phyloP scores from a whole-genome alignment of 768 basidiomycete species.

The Suillus subluteus region DNA sequence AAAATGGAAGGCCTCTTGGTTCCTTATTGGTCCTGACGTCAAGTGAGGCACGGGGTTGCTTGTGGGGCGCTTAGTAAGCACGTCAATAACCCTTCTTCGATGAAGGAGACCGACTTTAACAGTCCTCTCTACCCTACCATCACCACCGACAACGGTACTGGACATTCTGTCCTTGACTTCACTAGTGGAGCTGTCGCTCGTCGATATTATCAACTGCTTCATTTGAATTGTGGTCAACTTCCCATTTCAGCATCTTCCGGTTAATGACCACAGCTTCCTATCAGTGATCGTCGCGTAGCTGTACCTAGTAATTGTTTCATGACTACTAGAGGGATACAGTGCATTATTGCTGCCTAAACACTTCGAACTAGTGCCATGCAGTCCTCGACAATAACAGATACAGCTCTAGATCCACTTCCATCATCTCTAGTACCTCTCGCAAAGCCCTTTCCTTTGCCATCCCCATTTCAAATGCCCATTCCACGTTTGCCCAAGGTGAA shows the following conservation, averaged over 20 bases:
- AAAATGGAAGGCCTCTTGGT: neutral
- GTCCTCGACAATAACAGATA: slow-evolving; percentile 7
- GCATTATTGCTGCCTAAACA: neutral
- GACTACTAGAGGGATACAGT: neutral
- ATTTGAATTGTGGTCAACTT: neutral
- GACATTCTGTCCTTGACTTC: neutral
- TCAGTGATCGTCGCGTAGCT: slow-evolving; percentile 16
- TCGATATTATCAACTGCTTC: too few species aligned
- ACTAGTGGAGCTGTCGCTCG: neutral
- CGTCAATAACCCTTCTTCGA: slow-evolving; percentile 11
- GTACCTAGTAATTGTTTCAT: slow-evolving; percentile 10
- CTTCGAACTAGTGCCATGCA: slow-evolving; percentile 22
- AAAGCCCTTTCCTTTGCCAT: slow-evolving; percentile 27
- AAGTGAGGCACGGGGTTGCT: neutral
- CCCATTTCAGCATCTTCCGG: slow-evolving; percentile 8
- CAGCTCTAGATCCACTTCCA: slow-evolving; percentile 12
- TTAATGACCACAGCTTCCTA: slow-evolving; percentile 13
- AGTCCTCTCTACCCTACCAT: neutral
- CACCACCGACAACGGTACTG: slow-evolving; percentile 3
- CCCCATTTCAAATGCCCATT: slow-evolving; percentile 35
- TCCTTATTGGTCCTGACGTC: slow-evolving; percentile 1
- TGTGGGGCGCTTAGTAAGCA: slow-evolving; percentile 10
- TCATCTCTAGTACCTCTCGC: slow-evolving; percentile 21
- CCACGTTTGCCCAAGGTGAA: slow-evolving; percentile 34
- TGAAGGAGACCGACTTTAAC: neutral